These are phyloP conservation scores for Pisolithus sp. DNA, from an alignment of 768 basidiomycete genomes.

Conservation along the genomic window DNA sequence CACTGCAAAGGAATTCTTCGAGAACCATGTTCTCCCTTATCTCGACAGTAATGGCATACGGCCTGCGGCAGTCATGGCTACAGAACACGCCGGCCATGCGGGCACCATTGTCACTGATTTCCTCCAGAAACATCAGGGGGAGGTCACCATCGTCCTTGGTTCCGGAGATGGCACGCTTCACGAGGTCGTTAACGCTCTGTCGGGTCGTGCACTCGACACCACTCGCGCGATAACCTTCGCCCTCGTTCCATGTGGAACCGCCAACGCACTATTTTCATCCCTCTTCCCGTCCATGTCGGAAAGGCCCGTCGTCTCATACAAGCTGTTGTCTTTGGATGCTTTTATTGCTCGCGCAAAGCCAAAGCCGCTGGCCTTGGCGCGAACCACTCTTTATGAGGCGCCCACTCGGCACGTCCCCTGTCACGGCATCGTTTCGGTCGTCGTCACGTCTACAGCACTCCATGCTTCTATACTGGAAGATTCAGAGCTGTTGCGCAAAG, in stretches of 20 bases:
- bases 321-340: slow-evolving; percentile 49
- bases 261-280: slow-evolving; percentile 83
- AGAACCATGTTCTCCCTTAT: slow-evolving; percentile 57
- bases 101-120: slow-evolving; percentile 39
- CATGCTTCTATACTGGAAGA: slow-evolving; percentile 82
- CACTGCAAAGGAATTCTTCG: slow-evolving; percentile 50
- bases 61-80: slow-evolving; percentile 36
- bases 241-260: slow-evolving; percentile 78
- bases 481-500: slow-evolving; percentile 66
- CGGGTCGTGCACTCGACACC: slow-evolving; percentile 20
- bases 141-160: slow-evolving; percentile 49
- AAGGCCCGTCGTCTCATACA: slow-evolving; percentile 31
- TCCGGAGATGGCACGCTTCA: slow-evolving; percentile 94
- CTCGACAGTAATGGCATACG: slow-evolving; percentile 36
- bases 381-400: slow-evolving; percentile 38
- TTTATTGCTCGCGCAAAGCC: slow-evolving; percentile 36
- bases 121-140: slow-evolving; percentile 28
- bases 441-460: slow-evolving; percentile 81
- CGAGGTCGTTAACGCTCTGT: slow-evolving; percentile 70
- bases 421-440: slow-evolving; percentile 47
- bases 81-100: slow-evolving; percentile 49
- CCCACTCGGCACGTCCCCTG: slow-evolving; percentile 14
- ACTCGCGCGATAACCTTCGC: slow-evolving; percentile 35
- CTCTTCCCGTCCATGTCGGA: slow-evolving; percentile 51
- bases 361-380: slow-evolving; percentile 47